Evolutionary conservation across 106 monocot genomes (phyloP).

Genomic region (Phalaenopsis equestris): DNA sequence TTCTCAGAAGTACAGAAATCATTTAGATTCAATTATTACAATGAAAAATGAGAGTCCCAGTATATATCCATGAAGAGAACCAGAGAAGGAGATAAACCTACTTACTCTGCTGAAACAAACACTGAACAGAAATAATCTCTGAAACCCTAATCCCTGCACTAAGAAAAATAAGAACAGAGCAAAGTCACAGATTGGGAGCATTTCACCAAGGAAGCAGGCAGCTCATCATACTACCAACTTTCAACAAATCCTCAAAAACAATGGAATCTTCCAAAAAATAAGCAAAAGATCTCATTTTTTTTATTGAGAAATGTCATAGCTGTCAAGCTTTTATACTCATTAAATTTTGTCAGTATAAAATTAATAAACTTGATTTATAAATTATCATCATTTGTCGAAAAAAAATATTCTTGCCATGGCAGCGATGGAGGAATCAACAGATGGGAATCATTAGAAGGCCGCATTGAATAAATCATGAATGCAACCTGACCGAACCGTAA

Average conservation of each 20-base stretch:
- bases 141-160: neutral
- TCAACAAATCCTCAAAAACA: neutral
- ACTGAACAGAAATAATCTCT: neutral
- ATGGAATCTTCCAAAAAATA: conserved; percentile 5
- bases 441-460: neutral
- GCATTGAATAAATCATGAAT: conserved; percentile 12
- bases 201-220: too few species aligned
- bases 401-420: neutral
- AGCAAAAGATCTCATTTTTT: too few species aligned
- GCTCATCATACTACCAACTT: too few species aligned
- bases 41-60: neutral
- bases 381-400: too few species aligned
- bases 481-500: neutral
- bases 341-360: too few species aligned
- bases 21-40: neutral
- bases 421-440: neutral
- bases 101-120: neutral
- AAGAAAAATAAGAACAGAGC: neutral
- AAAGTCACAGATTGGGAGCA: too few species aligned
- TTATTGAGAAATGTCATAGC: too few species aligned
- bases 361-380: too few species aligned
- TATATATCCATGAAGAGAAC: neutral
- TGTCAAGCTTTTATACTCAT: too few species aligned
- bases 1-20: neutral
- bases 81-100: neutral